Evolutionary conservation across 2,329 filamentous ascomycete genomes (phyloP).

Genomic region (Aspergillus novofumigatus): DNA sequence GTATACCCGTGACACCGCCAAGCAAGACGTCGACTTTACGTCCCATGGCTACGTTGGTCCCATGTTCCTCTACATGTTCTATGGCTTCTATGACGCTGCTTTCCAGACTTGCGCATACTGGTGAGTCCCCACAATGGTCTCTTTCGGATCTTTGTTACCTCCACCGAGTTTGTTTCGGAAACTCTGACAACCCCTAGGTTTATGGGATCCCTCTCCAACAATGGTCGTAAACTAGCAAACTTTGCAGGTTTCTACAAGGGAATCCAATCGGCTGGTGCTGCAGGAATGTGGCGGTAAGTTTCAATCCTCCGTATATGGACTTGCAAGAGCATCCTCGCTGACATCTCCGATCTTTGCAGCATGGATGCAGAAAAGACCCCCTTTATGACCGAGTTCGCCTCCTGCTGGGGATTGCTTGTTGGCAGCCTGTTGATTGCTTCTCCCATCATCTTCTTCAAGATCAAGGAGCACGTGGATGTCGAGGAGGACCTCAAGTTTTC

Average conservation of each 20-base stretch:
- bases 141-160: background rate
- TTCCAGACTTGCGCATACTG: conserved; percentile 93
- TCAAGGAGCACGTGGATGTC: conserved; percentile 74
- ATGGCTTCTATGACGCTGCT: conserved; percentile 81
- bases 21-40: conserved; percentile 58
- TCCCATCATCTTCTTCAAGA: conserved; percentile 73
- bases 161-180: background rate
- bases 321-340: conserved; percentile 4
- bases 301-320: background rate
- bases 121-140: conserved; percentile 39
- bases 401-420: conserved; percentile 70
- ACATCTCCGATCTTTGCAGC: conserved; percentile 55
- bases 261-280: conserved; percentile 81
- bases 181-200: conserved; percentile 50
- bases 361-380: conserved; percentile 60
- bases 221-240: conserved; percentile 85
- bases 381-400: conserved; percentile 69
- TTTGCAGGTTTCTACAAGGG: conserved; percentile 88
- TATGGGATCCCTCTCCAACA: conserved; percentile 92
- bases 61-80: conserved; percentile 87
- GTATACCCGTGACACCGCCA: conserved; percentile 49
- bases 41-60: conserved; percentile 66
- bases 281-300: conserved; percentile 48
- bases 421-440: conserved; percentile 72
- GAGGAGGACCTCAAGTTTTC: conserved; percentile 82